Evolutionary conservation across 2,329 filamentous ascomycete species (phyloP).

Genomic region (Penicillium hordei): DNA sequence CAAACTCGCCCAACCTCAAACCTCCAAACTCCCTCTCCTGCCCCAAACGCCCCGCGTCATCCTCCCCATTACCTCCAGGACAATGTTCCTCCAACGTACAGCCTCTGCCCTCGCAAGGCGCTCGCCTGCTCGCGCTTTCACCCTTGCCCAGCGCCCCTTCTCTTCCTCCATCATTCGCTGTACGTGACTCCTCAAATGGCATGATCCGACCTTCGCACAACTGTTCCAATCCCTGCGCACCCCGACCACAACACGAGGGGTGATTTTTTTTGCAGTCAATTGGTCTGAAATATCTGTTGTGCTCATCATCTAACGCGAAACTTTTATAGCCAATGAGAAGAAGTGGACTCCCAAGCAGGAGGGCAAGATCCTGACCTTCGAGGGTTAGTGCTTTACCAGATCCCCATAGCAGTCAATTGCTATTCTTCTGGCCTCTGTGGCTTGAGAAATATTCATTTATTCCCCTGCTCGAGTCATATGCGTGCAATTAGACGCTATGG

Average conservation of each 20-base stretch:
- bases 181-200: slow-evolving; percentile 40
- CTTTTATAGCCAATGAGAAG: slow-evolving; percentile 34
- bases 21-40: slow-evolving; percentile 34
- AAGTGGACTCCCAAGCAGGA: slow-evolving; percentile 44
- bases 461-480: neutral
- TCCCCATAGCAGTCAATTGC: slow-evolving; percentile 17
- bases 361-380: slow-evolving; percentile 47
- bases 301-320: slow-evolving; percentile 26
- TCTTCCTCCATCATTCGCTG: slow-evolving; percentile 47
- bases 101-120: slow-evolving; percentile 49
- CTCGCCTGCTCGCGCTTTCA: slow-evolving; percentile 44
- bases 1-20: slow-evolving; percentile 40
- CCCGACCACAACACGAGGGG: slow-evolving; percentile 30
- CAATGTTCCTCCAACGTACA: slow-evolving; percentile 51
- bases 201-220: slow-evolving; percentile 28
- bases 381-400: slow-evolving; percentile 39
- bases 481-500: slow-evolving; percentile 14
- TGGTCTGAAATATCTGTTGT: neutral
- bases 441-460: neutral
- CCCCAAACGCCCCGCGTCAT: slow-evolving; percentile 29
- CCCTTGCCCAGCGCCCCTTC: slow-evolving; percentile 44
- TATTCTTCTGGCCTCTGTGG: slow-evolving; percentile 8
- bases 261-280: neutral
- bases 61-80: slow-evolving; percentile 28
- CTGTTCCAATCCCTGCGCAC: slow-evolving; percentile 17